phyloP scores from a whole-genome alignment of 2,329 filamentous ascomycete species.

The Trichoderma polysporum region DNA sequence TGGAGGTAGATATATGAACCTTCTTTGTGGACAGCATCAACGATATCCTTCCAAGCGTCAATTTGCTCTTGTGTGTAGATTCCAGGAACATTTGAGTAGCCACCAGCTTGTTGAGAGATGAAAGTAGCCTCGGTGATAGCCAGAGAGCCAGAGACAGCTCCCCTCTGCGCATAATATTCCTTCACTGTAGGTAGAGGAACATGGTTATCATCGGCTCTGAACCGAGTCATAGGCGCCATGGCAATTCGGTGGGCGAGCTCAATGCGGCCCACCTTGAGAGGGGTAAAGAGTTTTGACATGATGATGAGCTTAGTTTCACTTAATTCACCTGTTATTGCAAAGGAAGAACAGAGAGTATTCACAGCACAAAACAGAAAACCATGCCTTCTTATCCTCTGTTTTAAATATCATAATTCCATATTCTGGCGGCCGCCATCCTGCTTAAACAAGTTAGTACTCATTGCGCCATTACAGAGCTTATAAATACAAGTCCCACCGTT shows the following conservation, averaged over 20 bases:
- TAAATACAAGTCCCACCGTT: conserved; percentile 3
- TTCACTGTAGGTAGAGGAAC: conserved; percentile 34
- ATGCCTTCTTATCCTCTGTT: background rate
- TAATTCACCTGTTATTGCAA: background rate
- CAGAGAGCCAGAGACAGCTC: conserved; percentile 42
- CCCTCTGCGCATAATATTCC: conserved; percentile 48
- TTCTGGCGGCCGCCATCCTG: background rate
- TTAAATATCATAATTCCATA: background rate
- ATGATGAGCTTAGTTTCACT: background rate
- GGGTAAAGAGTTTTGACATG: conserved; percentile 19
- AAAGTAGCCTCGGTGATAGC: conserved; percentile 50
- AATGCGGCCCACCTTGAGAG: conserved; percentile 25
- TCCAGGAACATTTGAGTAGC: conserved; percentile 48
- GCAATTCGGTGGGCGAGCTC: conserved; percentile 28
- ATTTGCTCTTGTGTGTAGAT: conserved; percentile 59
- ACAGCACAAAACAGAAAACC: background rate
- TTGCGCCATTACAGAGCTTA: conserved; percentile 10
- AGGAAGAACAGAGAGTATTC: background rate
- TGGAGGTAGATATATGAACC: conserved; percentile 62
- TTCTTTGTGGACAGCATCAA: conserved; percentile 62
- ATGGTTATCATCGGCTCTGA: conserved; percentile 45
- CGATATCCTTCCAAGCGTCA: conserved; percentile 59
- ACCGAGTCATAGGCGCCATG: conserved; percentile 44
- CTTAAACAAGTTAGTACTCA: background rate
- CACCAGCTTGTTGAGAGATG: conserved; percentile 32